Conservation (phyloP, 129 eudicot genomes). For the Centella asiatica region DNA sequence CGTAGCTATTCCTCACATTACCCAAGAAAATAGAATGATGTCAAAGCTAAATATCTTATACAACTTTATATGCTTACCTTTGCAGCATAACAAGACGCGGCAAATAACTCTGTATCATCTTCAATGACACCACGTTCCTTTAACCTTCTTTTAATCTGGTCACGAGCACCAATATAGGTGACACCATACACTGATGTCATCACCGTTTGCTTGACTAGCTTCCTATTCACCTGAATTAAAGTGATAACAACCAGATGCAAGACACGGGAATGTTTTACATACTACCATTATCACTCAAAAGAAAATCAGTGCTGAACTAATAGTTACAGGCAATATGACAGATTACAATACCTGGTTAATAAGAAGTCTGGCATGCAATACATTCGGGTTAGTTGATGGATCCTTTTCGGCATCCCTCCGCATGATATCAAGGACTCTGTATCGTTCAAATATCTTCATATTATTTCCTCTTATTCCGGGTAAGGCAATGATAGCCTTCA, state of each 20-base stretch:
- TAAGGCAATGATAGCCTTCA: not conserved
- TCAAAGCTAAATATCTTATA: not conserved
- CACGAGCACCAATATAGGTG: slow-evolving; percentile 8
- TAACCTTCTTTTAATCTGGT: slow-evolving; percentile 6
- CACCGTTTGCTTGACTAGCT: slow-evolving; percentile 3
- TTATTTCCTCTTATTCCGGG: not conserved
- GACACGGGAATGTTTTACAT: not conserved
- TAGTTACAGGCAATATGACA: not conserved
- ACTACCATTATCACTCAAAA: not conserved
- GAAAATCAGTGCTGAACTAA: not conserved
- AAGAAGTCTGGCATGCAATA: slow-evolving; percentile 54
- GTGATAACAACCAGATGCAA: not conserved
- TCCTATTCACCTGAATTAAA: not conserved
- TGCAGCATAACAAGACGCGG: slow-evolving; percentile 13
- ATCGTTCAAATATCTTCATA: not conserved
- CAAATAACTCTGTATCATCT: not conserved
- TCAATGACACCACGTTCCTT: slow-evolving; percentile 10
- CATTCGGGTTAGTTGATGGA: slow-evolving; percentile 59
- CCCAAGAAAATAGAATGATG: not conserved
- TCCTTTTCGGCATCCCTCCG: slow-evolving; percentile 67
- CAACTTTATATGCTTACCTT: slow-evolving; percentile 3
- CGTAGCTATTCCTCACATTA: not conserved
- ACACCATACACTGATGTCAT: slow-evolving; percentile 7
- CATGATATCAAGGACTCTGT: slow-evolving; percentile 89
- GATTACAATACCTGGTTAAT: slow-evolving; percentile 50